Evolutionary conservation across 2,329 filamentous ascomycete species (phyloP).

Genomic region (Fusarium falciforme): DNA sequence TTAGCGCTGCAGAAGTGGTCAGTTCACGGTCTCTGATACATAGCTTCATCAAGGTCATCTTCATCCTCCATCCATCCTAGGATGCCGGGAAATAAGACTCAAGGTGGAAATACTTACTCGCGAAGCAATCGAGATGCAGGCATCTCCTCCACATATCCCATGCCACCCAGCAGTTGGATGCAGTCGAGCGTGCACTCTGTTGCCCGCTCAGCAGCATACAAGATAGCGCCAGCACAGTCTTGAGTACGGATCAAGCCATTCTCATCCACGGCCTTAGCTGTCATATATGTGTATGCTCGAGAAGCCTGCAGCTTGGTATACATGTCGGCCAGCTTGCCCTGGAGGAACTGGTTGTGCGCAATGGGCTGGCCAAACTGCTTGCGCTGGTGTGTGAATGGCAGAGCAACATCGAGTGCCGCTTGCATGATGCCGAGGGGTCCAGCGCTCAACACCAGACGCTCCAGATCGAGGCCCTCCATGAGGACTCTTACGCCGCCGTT

Average conservation of each 20-base stretch:
- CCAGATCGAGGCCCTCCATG: slow-evolving; percentile 96
- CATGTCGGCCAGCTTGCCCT: slow-evolving; percentile 96
- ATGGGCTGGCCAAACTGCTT: slow-evolving; percentile 90
- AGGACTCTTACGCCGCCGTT: slow-evolving; percentile 89
- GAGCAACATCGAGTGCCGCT: slow-evolving; percentile 82
- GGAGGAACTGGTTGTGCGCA: slow-evolving; percentile 91
- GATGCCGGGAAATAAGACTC: not conserved
- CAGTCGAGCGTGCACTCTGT: slow-evolving; percentile 89
- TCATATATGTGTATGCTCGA: slow-evolving; percentile 87
- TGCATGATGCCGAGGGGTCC: slow-evolving; percentile 97
- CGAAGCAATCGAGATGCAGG: slow-evolving; percentile 86
- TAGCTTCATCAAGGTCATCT: not conserved
- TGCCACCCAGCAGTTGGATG: slow-evolving; percentile 92
- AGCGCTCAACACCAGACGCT: slow-evolving; percentile 89
- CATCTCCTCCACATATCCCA: slow-evolving; percentile 97
- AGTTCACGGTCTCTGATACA: slow-evolving; percentile 43
- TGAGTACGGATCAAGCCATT: slow-evolving; percentile 79
- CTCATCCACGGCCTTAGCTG: slow-evolving; percentile 84
- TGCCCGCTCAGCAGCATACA: slow-evolving; percentile 92
- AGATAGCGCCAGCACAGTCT: slow-evolving; percentile 93
- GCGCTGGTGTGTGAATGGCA: slow-evolving; percentile 90
- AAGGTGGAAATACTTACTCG: slow-evolving; percentile 59
- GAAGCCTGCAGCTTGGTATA: slow-evolving; percentile 91
- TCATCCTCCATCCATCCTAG: not conserved
- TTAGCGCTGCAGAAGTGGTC: slow-evolving; percentile 62